These are phyloP conservation scores for Colletotrichum sp. DNA, from an alignment of 2,329 filamentous ascomycete genomes.

Conservation along the genomic window DNA sequence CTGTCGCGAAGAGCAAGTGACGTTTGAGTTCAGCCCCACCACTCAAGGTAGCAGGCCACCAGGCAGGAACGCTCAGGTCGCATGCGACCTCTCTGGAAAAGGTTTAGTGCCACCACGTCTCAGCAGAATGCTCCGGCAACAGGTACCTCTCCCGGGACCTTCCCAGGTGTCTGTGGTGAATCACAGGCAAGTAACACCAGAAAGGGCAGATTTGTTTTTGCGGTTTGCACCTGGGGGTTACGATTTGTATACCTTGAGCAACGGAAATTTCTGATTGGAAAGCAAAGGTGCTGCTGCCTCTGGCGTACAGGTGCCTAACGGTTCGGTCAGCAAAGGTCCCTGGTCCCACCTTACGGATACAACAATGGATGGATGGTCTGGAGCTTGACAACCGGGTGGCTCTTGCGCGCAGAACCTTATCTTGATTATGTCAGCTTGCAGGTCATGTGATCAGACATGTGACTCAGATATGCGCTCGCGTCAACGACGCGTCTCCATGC, in stretches of 20 bases:
- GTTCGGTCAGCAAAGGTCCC: background rate
- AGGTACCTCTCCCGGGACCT: background rate
- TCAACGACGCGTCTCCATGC: conserved; percentile 15
- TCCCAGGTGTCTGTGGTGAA: background rate
- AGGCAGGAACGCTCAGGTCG: conserved; percentile 15
- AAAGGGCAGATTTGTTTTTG: background rate
- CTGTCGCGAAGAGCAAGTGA: conserved; percentile 23
- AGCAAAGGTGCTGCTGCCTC: background rate
- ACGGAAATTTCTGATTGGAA: background rate
- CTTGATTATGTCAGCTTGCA: background rate
- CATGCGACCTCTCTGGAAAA: conserved; percentile 2
- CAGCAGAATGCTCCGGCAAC: background rate
- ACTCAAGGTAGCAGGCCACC: background rate
- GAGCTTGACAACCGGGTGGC: background rate
- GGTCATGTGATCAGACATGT: background rate
- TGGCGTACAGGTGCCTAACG: background rate
- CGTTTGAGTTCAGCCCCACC: conserved; percentile 23
- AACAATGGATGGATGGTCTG: background rate
- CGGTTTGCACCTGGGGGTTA: background rate
- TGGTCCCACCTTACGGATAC: background rate
- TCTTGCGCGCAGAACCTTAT: background rate
- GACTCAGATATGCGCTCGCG: conserved; percentile 23
- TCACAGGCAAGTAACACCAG: background rate
- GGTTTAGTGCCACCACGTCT: background rate
- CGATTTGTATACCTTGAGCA: background rate